Evolutionary conservation across 2,329 filamentous ascomycete species (phyloP), one percentile per base, ranked within the genome.

Genomic region (Calonectria pseudoreteaudii): DNA sequence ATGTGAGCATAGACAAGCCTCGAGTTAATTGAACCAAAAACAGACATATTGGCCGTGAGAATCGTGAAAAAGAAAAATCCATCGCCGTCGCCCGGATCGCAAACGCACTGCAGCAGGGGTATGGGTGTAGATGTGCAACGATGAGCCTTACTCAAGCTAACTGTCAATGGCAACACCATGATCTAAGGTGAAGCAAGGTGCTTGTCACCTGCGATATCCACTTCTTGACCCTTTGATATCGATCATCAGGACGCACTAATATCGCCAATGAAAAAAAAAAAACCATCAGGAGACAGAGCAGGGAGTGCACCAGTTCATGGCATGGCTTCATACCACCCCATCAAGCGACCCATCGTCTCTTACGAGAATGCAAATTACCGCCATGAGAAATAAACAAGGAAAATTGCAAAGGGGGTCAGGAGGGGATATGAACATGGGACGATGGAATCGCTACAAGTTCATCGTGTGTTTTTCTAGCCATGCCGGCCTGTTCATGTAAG

Each of bases 361-460:
- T 49, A 69, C 53, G 38, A 68, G 47, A 41, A 41, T 26, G 11
- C 20, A 69, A 47, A 58, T 60, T 49, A 53, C 56, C 20, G 31
- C 41, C 23, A 58, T 49, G 47, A 47, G 65, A 68, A 52, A 41
- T 14, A 26, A 64, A 58, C 18, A 50, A 56, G 53, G 28, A 49
- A 65, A 72, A 53, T 38, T 49, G 47, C 49, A 66, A 58, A 65
- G 50, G 36, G 65, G 70, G 70, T 23, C 34, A 38, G 30, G 66
- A 72, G 70, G 30, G 56, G 38, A 68, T 68, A 58, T 72, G 58
- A 69, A 66, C 36, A 72, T 72, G 66, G 70, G 70, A 72, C 70
- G 70, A 72, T 65, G 66, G 66, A 66, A 68, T 66, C 53, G 34
- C n/a, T 58, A 31, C 70, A 60, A 69, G 38, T 68, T 66, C 58